Evolutionary conservation across 345 rosid genomes (phyloP), one percentile per base, ranked within the genome.

Genomic region (Euphorbia pulcherrima): DNA sequence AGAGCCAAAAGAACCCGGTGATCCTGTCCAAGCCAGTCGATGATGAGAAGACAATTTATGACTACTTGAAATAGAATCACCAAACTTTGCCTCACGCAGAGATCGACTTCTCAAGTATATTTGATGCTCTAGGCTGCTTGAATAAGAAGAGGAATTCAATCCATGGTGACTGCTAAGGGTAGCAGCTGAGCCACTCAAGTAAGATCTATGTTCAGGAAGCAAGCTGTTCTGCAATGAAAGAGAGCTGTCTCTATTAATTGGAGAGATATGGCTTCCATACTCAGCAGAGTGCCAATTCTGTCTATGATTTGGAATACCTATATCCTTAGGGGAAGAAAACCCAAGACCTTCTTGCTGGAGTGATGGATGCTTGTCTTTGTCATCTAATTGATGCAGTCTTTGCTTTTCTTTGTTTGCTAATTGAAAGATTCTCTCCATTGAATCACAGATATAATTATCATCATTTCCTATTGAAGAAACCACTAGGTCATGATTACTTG

Each of bases 181-280:
- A 18, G 65, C 51, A 62, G 70, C 56, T 18, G 78, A 74, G 62
- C 75, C 80, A 67, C 75, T 70, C 55, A 78, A 66, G 71, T 79
- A 75, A 70, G 80, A 69, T 77, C 72, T 74, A 74, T 40, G 71
- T 27, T 80, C 83, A 52, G 84, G 88, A 75, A 76, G 76, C 53
- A 82, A 78, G 71, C 68, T 68, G 39, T 77, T 80, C 71, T 80
- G 77, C 48, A 81, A 48, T 28, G 78, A 23, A 68, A 78, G 60
- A 75, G 86, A 65, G 64, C 62, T 79, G 44, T 70, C 74, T 58
- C 66, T 73, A 63, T 74, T 78, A 66, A 67, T 41, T 69, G 74
- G 77, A 33, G 78, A 72, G 68, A 71, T 56, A 75, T 69, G 69
- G 75, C 74, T 84, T 46, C 79, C 75, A 62, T 53, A 62, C 67